Conservation (phyloP, 2,329 filamentous ascomycete species). For the Penicillium sp. region DNA sequence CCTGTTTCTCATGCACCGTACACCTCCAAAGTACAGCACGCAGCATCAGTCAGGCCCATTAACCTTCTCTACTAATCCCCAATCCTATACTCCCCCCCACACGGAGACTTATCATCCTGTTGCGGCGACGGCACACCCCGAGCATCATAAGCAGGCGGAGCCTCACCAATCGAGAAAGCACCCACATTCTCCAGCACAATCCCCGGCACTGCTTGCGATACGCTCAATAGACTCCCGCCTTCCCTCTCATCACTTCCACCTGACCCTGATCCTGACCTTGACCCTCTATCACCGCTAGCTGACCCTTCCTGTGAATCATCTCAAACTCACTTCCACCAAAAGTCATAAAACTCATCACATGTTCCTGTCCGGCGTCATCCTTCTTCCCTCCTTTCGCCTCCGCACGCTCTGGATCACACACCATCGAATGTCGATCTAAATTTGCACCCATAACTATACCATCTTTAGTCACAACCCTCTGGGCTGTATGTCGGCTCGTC, state of each 20-base stretch:
- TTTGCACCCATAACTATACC: constrained; percentile 35
- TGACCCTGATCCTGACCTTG: background rate
- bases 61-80: background rate
- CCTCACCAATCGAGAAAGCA: constrained; percentile 9
- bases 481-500: background rate
- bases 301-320: background rate
- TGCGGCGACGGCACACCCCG: background rate
- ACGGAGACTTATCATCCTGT: constrained; percentile 19
- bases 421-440: constrained; percentile 24
- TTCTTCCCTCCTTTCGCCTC: constrained; percentile 1
- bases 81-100: constrained; percentile 16
- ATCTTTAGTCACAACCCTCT: constrained; percentile 31
- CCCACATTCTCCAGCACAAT: background rate
- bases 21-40: background rate
- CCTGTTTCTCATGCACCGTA: background rate
- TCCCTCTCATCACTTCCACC: background rate
- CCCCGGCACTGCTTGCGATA: background rate
- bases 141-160: constrained; percentile 23
- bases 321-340: constrained; percentile 19
- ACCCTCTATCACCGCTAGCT: background rate
- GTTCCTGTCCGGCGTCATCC: constrained; percentile 7
- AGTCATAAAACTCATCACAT: constrained; percentile 38
- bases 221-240: background rate
- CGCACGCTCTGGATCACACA: constrained; percentile 1
- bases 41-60: background rate